A percentile compares a stretch with the other conserved stretches of the same genome.
Conservation (phyloP, 129 eudicot species). For the Flaveria ramosissima region DNA sequence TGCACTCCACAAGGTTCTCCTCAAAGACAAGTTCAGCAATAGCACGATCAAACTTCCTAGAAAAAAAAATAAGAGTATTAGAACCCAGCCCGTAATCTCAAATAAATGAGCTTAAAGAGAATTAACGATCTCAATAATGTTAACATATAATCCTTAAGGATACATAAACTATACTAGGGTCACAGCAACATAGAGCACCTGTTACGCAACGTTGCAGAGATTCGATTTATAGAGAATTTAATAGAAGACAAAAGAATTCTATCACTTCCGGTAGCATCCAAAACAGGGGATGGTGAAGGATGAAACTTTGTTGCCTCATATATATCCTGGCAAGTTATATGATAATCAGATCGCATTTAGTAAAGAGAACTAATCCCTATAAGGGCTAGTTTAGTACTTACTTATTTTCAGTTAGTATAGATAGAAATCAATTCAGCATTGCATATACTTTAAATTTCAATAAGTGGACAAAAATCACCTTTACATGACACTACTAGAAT, state of each 20-base stretch:
- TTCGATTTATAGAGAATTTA: constrained; percentile 53
- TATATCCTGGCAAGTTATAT: constrained; percentile 64
- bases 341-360: constrained; percentile 14
- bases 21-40: constrained; percentile 57
- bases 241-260: constrained; percentile 54
- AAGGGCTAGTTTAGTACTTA: not conserved
- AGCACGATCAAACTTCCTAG: constrained; percentile 54
- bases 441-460: constrained; percentile 10
- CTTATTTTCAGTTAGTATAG: not conserved
- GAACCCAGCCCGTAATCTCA: constrained; percentile 16
- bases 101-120: constrained; percentile 13
- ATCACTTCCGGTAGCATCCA: constrained; percentile 57
- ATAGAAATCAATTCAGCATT: not conserved
- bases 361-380: not conserved
- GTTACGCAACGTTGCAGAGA: constrained; percentile 61
- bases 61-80: constrained; percentile 25
- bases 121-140: not conserved
- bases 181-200: constrained; percentile 44
- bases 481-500: not conserved
- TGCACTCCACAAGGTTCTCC: constrained; percentile 54
- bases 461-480: not conserved
- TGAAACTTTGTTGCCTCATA: constrained; percentile 96
- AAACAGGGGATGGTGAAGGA: constrained; percentile 52
- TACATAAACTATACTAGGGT: not conserved
- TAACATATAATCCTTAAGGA: constrained; percentile 10